Base-by-base conservation (phyloP, 2,329 filamentous ascomycete genomes). In the Pseudopithomyces chartarum region DNA sequence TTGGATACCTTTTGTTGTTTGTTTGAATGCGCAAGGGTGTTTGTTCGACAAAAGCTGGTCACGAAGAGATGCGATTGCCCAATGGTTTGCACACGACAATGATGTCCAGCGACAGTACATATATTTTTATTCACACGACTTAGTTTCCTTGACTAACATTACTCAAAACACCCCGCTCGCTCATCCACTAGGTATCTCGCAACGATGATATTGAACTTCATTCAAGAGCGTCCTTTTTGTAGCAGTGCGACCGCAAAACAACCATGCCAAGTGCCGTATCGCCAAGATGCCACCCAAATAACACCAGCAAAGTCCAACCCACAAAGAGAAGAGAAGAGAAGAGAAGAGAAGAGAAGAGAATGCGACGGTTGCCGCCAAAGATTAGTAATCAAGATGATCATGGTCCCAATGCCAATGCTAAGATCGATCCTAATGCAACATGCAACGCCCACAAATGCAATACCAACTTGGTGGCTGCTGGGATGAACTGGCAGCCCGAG, bases 271-370 rank as follows among this genome's bases (percentile, higher is more conserved):
- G 39, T 6, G 34, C 33, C 43, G 22, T 19, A 26, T 39, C 46
- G 33, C 34, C 33, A 39, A 49, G n/a, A 59, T 62, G 58, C 62
- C 54, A 47, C 57, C 51, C 52, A 49, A 44, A 43, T 43, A 55
- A 52, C 49, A 34, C 54, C 32, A 48, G 36, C 22, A 38, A 15
- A n/a, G n/a, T 52, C 56, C 45, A 42, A 38, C 33, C 40, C 42
- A 19, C 26, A 22, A 44, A 54, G 33, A 23, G 26, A 29, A 39
- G 17, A n/a, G n/a, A n/a, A n/a, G n/a, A n/a, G n/a, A n/a, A n/a
- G n/a, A n/a, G n/a, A n/a, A n/a, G n/a, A n/a, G n/a, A n/a, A n/a
- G n/a, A 10, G 17, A 39, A 44, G 46, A 40, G 29, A 45, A 44
- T 42, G 22, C 49, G 49, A 52, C 49, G 40, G 36, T 39, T 10